Percentiles rank a stretch among this genome's conserved stretches.
phyloP scores from a whole-genome alignment of 768 basidiomycete species.

The Dendrothele bispora region DNA sequence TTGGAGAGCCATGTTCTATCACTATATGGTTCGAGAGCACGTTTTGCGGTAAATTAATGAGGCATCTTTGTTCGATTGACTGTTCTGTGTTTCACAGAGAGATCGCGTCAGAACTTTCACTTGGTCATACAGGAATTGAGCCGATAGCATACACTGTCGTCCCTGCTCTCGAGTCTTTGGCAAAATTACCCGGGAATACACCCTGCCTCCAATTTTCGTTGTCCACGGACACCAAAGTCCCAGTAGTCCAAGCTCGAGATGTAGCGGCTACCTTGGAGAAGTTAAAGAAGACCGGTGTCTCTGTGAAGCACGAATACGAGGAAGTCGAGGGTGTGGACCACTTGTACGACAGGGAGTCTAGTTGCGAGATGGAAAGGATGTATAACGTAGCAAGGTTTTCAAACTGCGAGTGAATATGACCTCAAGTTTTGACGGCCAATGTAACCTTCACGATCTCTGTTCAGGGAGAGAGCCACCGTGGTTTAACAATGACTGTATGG shows the following conservation, averaged over 20 bases:
- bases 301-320: constrained; percentile 29
- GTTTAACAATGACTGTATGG: too few relatives aligned
- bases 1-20: constrained; percentile 33
- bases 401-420: too few relatives aligned
- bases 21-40: constrained; percentile 40
- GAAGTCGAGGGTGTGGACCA: constrained; percentile 33
- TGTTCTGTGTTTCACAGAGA: constrained; percentile 15
- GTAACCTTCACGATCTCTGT: too few relatives aligned
- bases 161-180: constrained; percentile 17
- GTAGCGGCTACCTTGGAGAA: constrained; percentile 28
- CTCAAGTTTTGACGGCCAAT: too few relatives aligned
- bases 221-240: constrained; percentile 37
- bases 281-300: too few relatives aligned
- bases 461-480: too few relatives aligned
- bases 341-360: constrained; percentile 29
- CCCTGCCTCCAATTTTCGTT: constrained; percentile 29
- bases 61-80: neutral
- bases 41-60: constrained; percentile 3
- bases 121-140: constrained; percentile 29
- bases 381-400: constrained; percentile 25
- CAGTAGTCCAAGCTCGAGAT: constrained; percentile 30
- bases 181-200: constrained; percentile 17
- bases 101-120: constrained; percentile 25
- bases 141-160: constrained; percentile 28
- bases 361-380: constrained; percentile 31